A percentile compares a stretch with the other conserved stretches of the same genome.
These are phyloP conservation scores for Epichloe hybrida DNA, from an alignment of 2,329 filamentous ascomycete genomes.

Conservation along the genomic window DNA sequence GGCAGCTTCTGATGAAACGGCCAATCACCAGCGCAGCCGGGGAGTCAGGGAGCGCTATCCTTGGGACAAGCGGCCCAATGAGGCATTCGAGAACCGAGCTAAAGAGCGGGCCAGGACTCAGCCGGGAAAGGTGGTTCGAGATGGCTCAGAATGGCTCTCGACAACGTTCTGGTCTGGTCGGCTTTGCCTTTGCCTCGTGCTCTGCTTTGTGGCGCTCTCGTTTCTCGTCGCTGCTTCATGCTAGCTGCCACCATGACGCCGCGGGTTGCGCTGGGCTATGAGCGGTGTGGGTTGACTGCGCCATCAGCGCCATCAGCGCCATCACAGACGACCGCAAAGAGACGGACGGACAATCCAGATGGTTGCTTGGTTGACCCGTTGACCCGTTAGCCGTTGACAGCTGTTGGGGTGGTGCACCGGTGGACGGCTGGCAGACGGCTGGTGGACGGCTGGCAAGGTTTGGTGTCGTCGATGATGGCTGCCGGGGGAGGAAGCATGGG, in stretches of 20 bases:
- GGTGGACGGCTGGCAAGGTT: background rate
- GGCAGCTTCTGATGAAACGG: constrained; percentile 34
- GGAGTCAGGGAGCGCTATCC: constrained; percentile 21
- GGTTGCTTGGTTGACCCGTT: no score
- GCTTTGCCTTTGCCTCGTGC: background rate
- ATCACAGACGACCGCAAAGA: no score
- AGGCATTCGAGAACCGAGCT: constrained; percentile 32
- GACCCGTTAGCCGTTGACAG: background rate
- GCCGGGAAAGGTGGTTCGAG: constrained; percentile 15
- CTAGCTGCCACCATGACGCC: constrained; percentile 2
- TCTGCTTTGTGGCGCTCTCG: constrained; percentile 1
- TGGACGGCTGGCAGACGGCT: background rate
- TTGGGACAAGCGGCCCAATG: constrained; percentile 36
- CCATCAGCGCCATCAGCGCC: background rate
- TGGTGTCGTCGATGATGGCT: constrained; percentile 1
- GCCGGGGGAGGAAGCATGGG: background rate
- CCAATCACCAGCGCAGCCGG: constrained; percentile 31
- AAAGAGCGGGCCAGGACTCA: constrained; percentile 27
- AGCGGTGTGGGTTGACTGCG: constrained; percentile 18
- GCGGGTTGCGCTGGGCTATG: constrained; percentile 7
- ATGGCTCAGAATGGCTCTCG: background rate
- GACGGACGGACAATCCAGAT: no score
- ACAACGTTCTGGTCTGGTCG: background rate
- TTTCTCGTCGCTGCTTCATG: background rate
- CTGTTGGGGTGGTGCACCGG: background rate